Evolutionary conservation across 495 filamentous ascomycete genomes (phyloP), one percentile per base, ranked within the genome.

Genomic region (Schizothecium vesticola): DNA sequence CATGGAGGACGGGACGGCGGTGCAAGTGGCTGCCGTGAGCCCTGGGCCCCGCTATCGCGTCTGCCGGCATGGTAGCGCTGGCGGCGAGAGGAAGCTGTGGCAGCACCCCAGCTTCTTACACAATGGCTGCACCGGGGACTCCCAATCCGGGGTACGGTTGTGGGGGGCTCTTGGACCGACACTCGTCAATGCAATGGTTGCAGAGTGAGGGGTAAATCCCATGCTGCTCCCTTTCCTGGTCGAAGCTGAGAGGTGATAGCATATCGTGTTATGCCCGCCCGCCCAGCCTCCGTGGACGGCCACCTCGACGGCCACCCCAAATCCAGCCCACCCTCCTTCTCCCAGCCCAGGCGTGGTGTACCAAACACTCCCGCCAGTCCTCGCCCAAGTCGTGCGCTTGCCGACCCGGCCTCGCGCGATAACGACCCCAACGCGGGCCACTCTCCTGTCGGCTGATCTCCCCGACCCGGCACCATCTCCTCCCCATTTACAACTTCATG

Each of bases 391-490:
- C 16, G 43, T n/a, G 43, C 43, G 6, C 43, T 51, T 8, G 43
- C 19, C 8, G 16, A 51, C 43, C 43, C 16, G 43, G 43, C 43
- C 13, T 51, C 16, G 6, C 43, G 43, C 19, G 43, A 51, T 51
- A 51, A 51, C 6, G 43, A 51, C n/a, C 43, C 43, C 19, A 43
- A 4, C 33, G 33, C 33, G 33, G 24, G 25, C 31, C 61, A 67
- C 67, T 64, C 64, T 59, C 69, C 65, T 67, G 64, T 56, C 63
- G 69, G 64, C 69, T 70, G 69, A 67, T 70, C 61, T 67, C 65
- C 10, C 55, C 31, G 55, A n/a, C 43, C 19, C n/a, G 29, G 31
- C 36, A 0, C 25, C 22, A 59, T 36, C 58, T 11, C 29, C 55
- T 51, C 36, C 26, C 61, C 57, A 67, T 71, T 68, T 68, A 57